Conservation (phyloP, 2,329 filamentous ascomycete species). For the Periconia sp. region DNA sequence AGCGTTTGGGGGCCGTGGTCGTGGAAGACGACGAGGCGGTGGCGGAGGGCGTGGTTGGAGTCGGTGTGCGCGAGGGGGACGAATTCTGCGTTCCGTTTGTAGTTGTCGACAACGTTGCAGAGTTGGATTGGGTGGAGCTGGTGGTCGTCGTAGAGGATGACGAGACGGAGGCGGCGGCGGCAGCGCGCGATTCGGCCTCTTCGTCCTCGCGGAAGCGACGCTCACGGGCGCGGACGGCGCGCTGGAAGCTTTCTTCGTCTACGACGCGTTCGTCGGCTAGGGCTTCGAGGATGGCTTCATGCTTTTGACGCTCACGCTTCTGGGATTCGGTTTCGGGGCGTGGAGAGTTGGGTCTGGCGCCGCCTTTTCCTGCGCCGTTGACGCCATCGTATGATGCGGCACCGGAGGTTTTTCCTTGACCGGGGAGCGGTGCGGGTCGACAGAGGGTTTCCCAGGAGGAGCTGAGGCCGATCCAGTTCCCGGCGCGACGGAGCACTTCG, state of each 20-base stretch:
- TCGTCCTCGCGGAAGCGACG: conserved; percentile 60
- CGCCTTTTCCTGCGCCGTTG: not conserved
- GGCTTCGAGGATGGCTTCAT: conserved; percentile 68
- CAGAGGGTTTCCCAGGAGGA: conserved; percentile 73
- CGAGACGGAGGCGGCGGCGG: conserved; percentile 1
- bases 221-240: conserved; percentile 64
- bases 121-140: not conserved
- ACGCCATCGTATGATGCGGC: not conserved
- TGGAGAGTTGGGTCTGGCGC: conserved; percentile 3
- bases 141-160: conserved; percentile 4
- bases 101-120: not conserved
- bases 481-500: conserved; percentile 67
- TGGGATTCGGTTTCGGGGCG: conserved; percentile 54
- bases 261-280: conserved; percentile 68
- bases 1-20: conserved; percentile 53
- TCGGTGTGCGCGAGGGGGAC: conserved; percentile 2
- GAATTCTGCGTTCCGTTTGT: not conserved
- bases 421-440: conserved; percentile 47
- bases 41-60: conserved; percentile 8
- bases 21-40: conserved; percentile 1
- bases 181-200: conserved; percentile 37
- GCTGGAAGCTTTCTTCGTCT: conserved; percentile 67
- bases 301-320: conserved; percentile 61
- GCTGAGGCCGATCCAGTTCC: conserved; percentile 69
- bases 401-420: conserved; percentile 16